Evolutionary conservation across 2,329 filamentous ascomycete genomes (phyloP).

Genomic region (Saccharata proteae): DNA sequence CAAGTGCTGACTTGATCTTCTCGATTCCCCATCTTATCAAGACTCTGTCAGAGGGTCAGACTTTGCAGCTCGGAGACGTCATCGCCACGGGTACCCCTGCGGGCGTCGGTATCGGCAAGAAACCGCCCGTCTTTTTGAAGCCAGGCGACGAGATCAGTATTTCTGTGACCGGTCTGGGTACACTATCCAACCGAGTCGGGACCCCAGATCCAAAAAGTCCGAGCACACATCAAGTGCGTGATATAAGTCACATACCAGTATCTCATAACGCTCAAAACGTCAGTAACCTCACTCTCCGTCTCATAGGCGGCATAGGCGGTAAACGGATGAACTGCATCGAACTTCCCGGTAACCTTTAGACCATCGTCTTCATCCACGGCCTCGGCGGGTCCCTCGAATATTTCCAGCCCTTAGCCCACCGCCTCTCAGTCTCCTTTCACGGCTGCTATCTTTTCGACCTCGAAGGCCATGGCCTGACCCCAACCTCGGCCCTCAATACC

Average conservation of each 20-base stretch:
- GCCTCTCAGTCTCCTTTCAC: background rate
- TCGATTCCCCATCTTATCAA: slow-evolving; percentile 34
- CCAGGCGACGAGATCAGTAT: slow-evolving; percentile 30
- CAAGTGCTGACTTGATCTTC: slow-evolving; percentile 33
- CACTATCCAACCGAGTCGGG: slow-evolving; percentile 28
- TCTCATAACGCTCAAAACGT: too few relatives aligned
- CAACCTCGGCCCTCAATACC: slow-evolving; percentile 33
- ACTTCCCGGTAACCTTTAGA: too few relatives aligned
- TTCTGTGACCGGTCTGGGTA: slow-evolving; percentile 17
- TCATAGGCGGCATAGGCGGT: too few relatives aligned
- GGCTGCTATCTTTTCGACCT: slow-evolving; percentile 37
- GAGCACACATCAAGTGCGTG: too few relatives aligned
- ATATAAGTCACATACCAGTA: too few relatives aligned
- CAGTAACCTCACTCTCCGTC: too few relatives aligned
- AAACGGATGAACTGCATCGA: too few relatives aligned
- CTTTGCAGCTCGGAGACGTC: slow-evolving; percentile 31
- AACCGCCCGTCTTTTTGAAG: slow-evolving; percentile 20
- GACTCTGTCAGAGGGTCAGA: slow-evolving; percentile 34
- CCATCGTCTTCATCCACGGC: slow-evolving; percentile 44
- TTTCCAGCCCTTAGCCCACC: slow-evolving; percentile 22
- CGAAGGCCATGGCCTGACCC: slow-evolving; percentile 44
- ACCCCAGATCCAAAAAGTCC: too few relatives aligned
- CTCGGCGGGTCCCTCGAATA: slow-evolving; percentile 36
- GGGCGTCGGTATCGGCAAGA: slow-evolving; percentile 37
- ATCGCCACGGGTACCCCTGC: slow-evolving; percentile 34